Base-by-base conservation (phyloP, 2,329 filamentous ascomycete genomes). In the Pseudodiploospora longispora region DNA sequence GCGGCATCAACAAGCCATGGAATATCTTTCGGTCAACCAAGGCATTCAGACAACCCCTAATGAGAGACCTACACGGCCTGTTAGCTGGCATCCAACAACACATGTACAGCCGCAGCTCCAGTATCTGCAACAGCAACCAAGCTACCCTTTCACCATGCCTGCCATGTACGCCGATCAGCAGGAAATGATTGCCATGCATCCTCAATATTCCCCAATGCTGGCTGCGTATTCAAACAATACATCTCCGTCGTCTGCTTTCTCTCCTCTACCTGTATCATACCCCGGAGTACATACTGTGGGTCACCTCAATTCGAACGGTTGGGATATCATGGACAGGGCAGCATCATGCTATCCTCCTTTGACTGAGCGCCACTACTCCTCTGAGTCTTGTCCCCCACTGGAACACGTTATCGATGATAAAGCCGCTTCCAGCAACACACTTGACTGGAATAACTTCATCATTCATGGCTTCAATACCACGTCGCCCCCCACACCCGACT, bases 1-100 rank as follows among this genome's bases (percentile, higher is more conserved):
- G 47, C 66, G 70, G 50, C 71, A 65, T 47, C 71, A 72, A 40
- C 72, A 74, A 47, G 64, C 65, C 30, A 55, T 72, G 37, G 67
- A 76, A 38, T 56, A 59, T 42, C 49, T 59, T 12, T 42, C 51
- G 1, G 31, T 40, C 12, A 38, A 38, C 9, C 42, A 46, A 2
- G 27, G 31, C n/a, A 19, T 41, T 9, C 40, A 43, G 32, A 35
- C 48, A 38, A 33, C 47, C 49, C 53, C 48, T 36, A 32, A 31
- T 30, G 45, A 50, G 32, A 61, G 65, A 56, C 62, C 70, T 34
- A 64, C 65, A 42, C 75, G 85, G 36, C 84, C 85, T 5, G 69
- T 86, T 38, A 88, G 84, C 69, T 89, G 85, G 85, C 85, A 89
- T 59, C 82, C 84, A 3, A 75, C 76, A 27, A 76, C 82, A 7